Evolutionary conservation across 1,284 basidiomycete genomes (phyloP).

Genomic region (Fereydounia khargensis): DNA sequence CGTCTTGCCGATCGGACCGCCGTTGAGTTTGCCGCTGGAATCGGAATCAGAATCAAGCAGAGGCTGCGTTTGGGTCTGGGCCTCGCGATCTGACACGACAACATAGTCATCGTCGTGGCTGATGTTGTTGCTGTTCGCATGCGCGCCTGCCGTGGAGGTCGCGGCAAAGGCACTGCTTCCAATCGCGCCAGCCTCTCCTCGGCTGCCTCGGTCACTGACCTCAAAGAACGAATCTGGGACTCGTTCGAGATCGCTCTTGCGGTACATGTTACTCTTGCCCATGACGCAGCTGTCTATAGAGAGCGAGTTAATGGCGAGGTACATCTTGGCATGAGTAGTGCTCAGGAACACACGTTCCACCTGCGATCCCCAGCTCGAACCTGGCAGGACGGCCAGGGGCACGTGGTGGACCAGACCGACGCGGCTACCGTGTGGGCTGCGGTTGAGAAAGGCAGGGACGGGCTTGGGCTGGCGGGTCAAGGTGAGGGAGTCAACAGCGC

Average conservation of each 20-base stretch:
- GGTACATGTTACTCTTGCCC: slow-evolving; percentile 93
- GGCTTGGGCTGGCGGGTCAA: slow-evolving; percentile 41
- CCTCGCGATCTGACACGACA: background rate
- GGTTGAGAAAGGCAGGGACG: slow-evolving; percentile 32
- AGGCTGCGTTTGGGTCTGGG: background rate
- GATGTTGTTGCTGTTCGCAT: too few species aligned
- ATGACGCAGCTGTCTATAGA: slow-evolving; percentile 92
- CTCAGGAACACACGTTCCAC: slow-evolving; percentile 93
- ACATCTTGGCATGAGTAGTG: slow-evolving; percentile 98
- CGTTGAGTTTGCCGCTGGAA: background rate
- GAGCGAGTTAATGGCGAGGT: slow-evolving; percentile 83
- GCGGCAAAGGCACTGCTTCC: slow-evolving; percentile 46
- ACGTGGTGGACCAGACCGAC: slow-evolving; percentile 94
- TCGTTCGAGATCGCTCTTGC: slow-evolving; percentile 77
- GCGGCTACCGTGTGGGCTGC: slow-evolving; percentile 26
- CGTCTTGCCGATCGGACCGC: background rate
- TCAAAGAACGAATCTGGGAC: slow-evolving; percentile 56
- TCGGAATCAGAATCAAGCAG: background rate
- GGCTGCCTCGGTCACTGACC: slow-evolving; percentile 26
- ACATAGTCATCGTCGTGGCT: background rate
- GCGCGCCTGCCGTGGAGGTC: too few species aligned
- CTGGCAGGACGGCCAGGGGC: slow-evolving; percentile 75
- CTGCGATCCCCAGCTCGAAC: slow-evolving; percentile 66
- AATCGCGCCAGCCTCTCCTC: slow-evolving; percentile 40
- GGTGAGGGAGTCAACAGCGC: slow-evolving; percentile 74